Percentiles rank a stretch among this genome's conserved stretches.
phyloP scores from a whole-genome alignment of 1,284 basidiomycete genomes.

The Caloboletus firmus region DNA sequence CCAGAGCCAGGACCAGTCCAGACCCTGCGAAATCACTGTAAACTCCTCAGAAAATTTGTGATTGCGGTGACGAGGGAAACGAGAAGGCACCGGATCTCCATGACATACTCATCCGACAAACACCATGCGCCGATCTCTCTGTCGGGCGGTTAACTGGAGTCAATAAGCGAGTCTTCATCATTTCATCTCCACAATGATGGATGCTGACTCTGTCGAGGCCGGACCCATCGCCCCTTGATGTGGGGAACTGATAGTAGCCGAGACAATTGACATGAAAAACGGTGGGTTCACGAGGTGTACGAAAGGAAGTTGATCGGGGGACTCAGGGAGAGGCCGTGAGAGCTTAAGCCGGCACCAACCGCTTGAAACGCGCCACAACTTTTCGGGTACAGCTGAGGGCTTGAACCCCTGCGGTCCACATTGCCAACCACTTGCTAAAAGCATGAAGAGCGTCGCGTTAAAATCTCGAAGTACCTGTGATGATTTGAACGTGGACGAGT shows the following conservation, averaged over 20 bases:
- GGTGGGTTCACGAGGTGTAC: background rate
- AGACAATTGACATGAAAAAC: background rate
- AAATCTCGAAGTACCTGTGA: background rate
- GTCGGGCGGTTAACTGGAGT: background rate
- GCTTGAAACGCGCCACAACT: no score
- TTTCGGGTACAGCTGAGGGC: no score
- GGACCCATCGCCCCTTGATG: background rate
- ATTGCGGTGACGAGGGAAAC: background rate
- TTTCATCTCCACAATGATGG: constrained; percentile 5
- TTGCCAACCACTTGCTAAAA: background rate
- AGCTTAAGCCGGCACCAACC: background rate
- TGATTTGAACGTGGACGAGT: background rate
- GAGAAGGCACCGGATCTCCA: background rate
- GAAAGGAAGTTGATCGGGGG: background rate
- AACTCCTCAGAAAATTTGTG: no score
- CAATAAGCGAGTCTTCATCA: background rate
- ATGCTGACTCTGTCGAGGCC: background rate
- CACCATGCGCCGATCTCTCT: background rate
- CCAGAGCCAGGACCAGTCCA: no score
- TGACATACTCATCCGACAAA: background rate
- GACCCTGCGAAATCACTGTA: no score
- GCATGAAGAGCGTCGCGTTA: background rate
- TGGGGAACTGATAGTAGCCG: background rate
- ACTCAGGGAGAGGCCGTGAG: background rate
- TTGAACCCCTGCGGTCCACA: background rate